A percentile compares a stretch with the other conserved stretches of the same genome.
Conservation (phyloP, 2,329 filamentous ascomycete species). For the Hypocreales sp. region DNA sequence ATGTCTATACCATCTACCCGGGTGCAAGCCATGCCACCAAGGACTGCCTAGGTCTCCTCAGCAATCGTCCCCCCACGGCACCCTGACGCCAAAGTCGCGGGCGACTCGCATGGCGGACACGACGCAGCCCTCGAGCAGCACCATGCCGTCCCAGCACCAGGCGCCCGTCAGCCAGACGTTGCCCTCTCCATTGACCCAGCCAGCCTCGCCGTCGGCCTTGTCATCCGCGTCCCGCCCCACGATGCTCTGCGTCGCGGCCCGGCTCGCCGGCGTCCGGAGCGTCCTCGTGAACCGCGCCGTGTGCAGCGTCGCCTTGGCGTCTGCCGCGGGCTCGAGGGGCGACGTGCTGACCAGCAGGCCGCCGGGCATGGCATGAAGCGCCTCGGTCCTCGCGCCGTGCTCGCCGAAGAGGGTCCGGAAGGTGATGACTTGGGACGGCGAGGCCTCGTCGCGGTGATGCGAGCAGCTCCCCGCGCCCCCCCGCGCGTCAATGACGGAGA, state of each 20-base stretch:
- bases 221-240: constrained; percentile 12
- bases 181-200: constrained; percentile 36
- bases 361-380: constrained; percentile 33
- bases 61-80: constrained; percentile 23
- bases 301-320: constrained; percentile 23
- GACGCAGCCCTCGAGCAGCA: constrained; percentile 44
- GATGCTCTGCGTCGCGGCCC: constrained; percentile 28
- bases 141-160: constrained; percentile 53
- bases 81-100: constrained; percentile 29
- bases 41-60: no score
- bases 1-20: no score
- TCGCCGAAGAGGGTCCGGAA: constrained; percentile 19
- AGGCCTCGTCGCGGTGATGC: constrained; percentile 10
- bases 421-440: constrained; percentile 15
- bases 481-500: constrained; percentile 2
- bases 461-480: constrained; percentile 8
- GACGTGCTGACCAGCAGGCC: constrained; percentile 38
- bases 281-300: constrained; percentile 35
- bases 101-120: constrained; percentile 42
- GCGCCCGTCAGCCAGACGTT: constrained; percentile 40
- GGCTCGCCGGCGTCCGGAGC: constrained; percentile 31
- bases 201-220: constrained; percentile 1
- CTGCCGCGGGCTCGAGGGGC: constrained; percentile 21
- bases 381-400: constrained; percentile 25
- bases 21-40: no score